These are phyloP conservation scores for Eruca vesicaria DNA, from an alignment of 441 rosid genomes.

Conservation along the genomic window DNA sequence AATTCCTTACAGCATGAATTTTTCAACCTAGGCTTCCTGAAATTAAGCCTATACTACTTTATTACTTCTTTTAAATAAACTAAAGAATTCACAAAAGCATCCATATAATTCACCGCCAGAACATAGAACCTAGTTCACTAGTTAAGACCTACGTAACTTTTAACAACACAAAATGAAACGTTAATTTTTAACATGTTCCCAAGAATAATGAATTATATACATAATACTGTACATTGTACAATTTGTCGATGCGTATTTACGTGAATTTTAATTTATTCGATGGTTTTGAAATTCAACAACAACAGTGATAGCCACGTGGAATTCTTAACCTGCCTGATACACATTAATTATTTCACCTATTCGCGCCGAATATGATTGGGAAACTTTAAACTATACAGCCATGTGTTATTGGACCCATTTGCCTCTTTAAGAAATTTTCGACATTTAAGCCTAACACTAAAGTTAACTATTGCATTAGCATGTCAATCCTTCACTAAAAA, in stretches of 20 bases:
- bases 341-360: background rate
- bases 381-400: slow-evolving; percentile 31
- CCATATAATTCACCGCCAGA: slow-evolving; percentile 31
- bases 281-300: slow-evolving; percentile 23
- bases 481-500: slow-evolving; percentile 17
- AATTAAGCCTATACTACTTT: background rate
- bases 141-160: background rate
- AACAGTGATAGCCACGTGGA: slow-evolving; percentile 28
- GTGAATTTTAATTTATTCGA: slow-evolving; percentile 16
- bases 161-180: background rate
- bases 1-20: slow-evolving; percentile 18
- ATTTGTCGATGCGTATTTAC: slow-evolving; percentile 2
- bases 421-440: slow-evolving; percentile 12
- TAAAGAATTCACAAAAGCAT: slow-evolving; percentile 21
- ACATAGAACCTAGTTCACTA: slow-evolving; percentile 33
- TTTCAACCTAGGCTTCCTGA: slow-evolving; percentile 17
- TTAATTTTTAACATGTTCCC: slow-evolving; percentile 6
- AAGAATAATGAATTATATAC: slow-evolving; percentile 4
- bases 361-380: slow-evolving; percentile 35
- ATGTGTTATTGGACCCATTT: slow-evolving; percentile 36
- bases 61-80: background rate
- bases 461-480: slow-evolving; percentile 2
- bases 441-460: slow-evolving; percentile 16
- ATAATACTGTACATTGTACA: background rate
- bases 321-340: slow-evolving; percentile 14